These are phyloP conservation scores for Aspergillus panamensis DNA, from an alignment of 495 filamentous ascomycete species.

Conservation along the genomic window DNA sequence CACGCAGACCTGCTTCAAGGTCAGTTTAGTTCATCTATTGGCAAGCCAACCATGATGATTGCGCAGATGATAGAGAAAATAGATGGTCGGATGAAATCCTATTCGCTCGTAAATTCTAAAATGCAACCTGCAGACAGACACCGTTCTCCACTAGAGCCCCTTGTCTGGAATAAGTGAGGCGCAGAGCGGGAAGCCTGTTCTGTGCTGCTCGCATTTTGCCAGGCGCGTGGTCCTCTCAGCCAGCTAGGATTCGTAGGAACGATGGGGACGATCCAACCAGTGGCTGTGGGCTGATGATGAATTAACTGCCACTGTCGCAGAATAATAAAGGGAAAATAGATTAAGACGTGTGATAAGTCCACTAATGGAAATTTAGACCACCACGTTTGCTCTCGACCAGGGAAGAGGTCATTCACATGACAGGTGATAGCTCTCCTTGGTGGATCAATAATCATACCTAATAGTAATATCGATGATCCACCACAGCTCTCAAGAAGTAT, in stretches of 20 bases:
- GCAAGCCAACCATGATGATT: neutral
- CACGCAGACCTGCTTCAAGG: neutral
- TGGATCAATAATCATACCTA: constrained; percentile 14
- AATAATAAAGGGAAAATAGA: neutral
- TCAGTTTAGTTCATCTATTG: neutral
- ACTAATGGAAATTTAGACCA: neutral
- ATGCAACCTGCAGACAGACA: neutral
- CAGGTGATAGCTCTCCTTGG: constrained; percentile 13
- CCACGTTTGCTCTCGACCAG: constrained; percentile 3
- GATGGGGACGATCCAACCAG: neutral
- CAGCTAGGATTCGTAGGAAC: neutral
- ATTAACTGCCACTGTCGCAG: neutral
- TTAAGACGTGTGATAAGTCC: neutral
- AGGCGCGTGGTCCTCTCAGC: neutral
- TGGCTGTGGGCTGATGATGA: neutral
- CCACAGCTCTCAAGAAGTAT: neutral
- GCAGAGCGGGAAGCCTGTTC: constrained; percentile 12
- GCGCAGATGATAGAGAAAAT: neutral
- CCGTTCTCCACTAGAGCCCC: neutral
- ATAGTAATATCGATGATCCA: neutral
- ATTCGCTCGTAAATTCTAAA: constrained; percentile 1
- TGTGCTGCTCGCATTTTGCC: neutral
- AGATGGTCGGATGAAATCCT: constrained; percentile 13
- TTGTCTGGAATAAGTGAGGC: constrained; percentile 17
- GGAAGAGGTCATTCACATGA: constrained; percentile 5